Percentiles rank a stretch among this genome's conserved stretches.
Evolutionary conservation across 169 alveolate species (phyloP).

Genomic region (Plasmodium inui): DNA sequence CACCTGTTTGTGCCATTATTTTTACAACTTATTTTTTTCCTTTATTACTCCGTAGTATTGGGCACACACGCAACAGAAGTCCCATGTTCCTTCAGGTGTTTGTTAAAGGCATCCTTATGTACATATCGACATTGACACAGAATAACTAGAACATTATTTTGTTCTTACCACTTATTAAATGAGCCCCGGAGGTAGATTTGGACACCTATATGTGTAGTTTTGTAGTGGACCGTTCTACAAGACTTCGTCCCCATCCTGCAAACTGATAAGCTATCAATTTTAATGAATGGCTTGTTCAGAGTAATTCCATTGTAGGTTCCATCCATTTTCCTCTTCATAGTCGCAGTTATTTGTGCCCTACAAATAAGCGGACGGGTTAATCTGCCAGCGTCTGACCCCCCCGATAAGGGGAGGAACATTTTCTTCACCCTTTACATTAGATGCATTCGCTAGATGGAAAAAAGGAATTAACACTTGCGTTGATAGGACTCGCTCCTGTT

Average conservation of each 20-base stretch:
- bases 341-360: not conserved
- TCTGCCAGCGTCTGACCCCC: not conserved
- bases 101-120: not conserved
- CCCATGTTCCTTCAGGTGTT: not conserved
- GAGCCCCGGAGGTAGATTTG: not conserved
- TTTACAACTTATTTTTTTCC: not conserved
- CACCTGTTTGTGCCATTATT: not conserved
- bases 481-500: not conserved
- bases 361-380: not conserved
- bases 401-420: not conserved
- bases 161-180: not conserved
- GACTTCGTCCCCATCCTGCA: not conserved
- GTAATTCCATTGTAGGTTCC: not conserved
- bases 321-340: not conserved
- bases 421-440: not conserved
- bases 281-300: not conserved
- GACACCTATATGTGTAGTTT: not conserved
- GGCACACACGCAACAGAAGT: not conserved
- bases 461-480: not conserved
- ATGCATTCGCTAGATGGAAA: not conserved
- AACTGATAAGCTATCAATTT: not conserved
- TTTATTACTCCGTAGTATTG: not conserved
- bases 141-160: not conserved
- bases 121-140: not conserved
- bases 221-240: not conserved